Evolutionary conservation across 1,284 basidiomycete genomes (phyloP).

Genomic region (Ganoderma resinaceum): DNA sequence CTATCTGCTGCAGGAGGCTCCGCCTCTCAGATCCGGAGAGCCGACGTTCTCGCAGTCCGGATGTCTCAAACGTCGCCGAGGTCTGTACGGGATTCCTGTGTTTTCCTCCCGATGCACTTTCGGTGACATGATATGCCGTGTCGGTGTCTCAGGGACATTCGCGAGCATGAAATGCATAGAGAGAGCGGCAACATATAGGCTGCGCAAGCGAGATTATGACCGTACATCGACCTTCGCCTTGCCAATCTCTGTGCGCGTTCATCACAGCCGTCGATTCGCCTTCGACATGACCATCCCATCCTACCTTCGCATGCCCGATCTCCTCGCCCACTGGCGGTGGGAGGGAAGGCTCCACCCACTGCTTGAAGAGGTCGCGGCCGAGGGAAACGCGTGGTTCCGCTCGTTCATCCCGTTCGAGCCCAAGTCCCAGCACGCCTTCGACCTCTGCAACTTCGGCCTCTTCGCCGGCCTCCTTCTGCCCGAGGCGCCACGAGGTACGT

Average conservation of each 20-base stretch:
- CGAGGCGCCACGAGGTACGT: slow-evolving; percentile 30
- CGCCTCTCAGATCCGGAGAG: not conserved
- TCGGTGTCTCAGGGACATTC: not conserved
- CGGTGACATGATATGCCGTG: not conserved
- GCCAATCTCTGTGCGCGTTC: not conserved
- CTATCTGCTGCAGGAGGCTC: not conserved
- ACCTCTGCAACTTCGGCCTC: slow-evolving; percentile 43
- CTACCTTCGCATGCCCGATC: slow-evolving; percentile 2
- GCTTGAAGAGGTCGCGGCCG: slow-evolving; percentile 35
- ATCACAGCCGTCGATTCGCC: not conserved
- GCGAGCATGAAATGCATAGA: not conserved
- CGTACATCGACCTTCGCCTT: not conserved
- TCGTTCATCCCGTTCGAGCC: slow-evolving; percentile 40
- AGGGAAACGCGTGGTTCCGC: slow-evolving; percentile 42
- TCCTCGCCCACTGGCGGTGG: slow-evolving; percentile 3
- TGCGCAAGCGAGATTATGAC: not conserved
- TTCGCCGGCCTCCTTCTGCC: slow-evolving; percentile 38
- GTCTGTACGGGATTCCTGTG: not conserved
- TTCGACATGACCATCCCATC: not conserved
- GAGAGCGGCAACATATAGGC: not conserved
- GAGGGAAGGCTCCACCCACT: slow-evolving; percentile 23
- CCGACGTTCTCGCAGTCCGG: too few species aligned
- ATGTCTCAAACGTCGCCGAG: not conserved
- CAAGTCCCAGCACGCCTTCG: slow-evolving; percentile 41
- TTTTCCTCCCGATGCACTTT: not conserved